Evolutionary conservation across 2,329 filamentous ascomycete genomes (phyloP), one percentile per base, ranked within the genome.

Genomic region (Plectosphaerella sp.): DNA sequence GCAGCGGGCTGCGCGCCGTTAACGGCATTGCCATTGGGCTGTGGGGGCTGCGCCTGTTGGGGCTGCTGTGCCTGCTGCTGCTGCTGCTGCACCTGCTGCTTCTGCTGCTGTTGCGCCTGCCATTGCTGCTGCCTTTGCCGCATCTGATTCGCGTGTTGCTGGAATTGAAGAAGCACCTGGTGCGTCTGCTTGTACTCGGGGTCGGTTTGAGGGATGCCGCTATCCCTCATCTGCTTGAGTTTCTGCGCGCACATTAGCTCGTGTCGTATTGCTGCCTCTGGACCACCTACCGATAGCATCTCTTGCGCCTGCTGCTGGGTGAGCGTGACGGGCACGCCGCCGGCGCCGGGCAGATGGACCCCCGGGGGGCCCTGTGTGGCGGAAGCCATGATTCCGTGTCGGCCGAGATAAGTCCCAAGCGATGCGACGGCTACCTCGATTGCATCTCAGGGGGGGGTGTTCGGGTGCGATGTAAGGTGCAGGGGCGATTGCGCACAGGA

Each of bases 121-220:
- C 67, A 68, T 46, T 72, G 69, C 51, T 76, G 73, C 48, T 75
- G 73, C 35, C 67, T 71, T 53, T 72, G 72, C 55, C 80, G 78
- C 64, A 80, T 76, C 52, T 79, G 76, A 6, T 22, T 18, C 57
- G 82, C 81, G 60, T 85, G 80, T 57, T 84, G 82, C 59, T 90
- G 87, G 51, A 96, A 82, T 60, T 79, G 84, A 37, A 82, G 69
- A 56, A 97, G 79, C 55, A 95, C 84, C 56, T 88, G 84, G 50
- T 90, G 86, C 33, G 86, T 82, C 71, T 94, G 95, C 63, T 93
- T 80, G 63, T 87, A 92, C 67, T 97, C 92, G 45, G 93, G 93
- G 63, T 97, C 91, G 52, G 80, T 87, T 52, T 85, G 80, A 41
- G 89, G 83, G 22, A 95, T 87, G 60, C 92, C 92, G 62, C 87